Evolutionary conservation across 148 eudicot genomes (phyloP).

Genomic region (Beta vulgaris): DNA sequence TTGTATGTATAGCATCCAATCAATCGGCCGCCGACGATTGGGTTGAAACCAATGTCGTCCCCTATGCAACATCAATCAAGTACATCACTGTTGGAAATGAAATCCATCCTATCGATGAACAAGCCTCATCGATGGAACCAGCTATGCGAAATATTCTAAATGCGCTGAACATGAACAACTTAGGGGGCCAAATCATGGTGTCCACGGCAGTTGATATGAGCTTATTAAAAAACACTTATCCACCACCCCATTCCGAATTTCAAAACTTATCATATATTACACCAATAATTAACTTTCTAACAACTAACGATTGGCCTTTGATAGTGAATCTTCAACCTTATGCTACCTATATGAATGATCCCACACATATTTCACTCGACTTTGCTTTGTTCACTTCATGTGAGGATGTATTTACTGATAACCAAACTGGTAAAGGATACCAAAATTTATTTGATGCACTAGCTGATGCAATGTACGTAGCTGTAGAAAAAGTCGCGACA

Average conservation of each 20-base stretch:
- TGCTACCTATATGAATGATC: neutral
- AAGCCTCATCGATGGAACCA: constrained; percentile 26
- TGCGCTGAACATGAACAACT: constrained; percentile 16
- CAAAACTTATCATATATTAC: neutral
- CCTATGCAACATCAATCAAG: constrained; percentile 31
- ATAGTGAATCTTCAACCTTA: constrained; percentile 36
- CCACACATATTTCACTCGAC: neutral
- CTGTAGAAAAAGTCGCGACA: constrained; percentile 7
- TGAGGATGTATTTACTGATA: constrained; percentile 13
- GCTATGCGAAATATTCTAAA: constrained; percentile 39
- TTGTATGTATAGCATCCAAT: neutral
- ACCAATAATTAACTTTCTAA: constrained; percentile 31
- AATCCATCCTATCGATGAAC: constrained; percentile 8
- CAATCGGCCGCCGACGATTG: constrained; percentile 4
- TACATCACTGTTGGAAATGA: constrained; percentile 44
- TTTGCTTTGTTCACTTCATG: constrained; percentile 33
- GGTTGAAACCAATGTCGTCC: constrained; percentile 27
- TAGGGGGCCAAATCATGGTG: constrained; percentile 24
- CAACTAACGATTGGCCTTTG: constrained; percentile 22
- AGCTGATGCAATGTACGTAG: constrained; percentile 16
- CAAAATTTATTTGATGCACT: constrained; percentile 36
- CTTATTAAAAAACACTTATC: constrained; percentile 13
- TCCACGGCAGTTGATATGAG: constrained; percentile 22
- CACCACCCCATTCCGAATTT: constrained; percentile 25
- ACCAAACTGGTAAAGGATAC: constrained; percentile 12